Conservation (phyloP, 176 grass and related monocot species). For the Musa beccarii region DNA sequence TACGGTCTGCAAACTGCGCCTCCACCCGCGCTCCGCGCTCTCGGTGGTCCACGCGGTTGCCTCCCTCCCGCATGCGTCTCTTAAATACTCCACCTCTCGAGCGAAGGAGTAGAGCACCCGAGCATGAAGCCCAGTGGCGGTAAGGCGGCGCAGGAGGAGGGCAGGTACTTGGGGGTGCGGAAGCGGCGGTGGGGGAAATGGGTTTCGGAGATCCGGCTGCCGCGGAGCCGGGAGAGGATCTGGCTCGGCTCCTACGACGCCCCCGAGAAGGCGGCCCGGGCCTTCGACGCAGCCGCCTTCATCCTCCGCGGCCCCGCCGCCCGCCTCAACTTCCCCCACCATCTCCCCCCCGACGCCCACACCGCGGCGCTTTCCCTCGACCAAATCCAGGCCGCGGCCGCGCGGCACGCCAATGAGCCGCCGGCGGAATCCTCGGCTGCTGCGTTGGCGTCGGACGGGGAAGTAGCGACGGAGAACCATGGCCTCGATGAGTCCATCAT, state of each 20-base stretch:
- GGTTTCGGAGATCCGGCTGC: conserved; percentile 15
- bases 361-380: neutral
- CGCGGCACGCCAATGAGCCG: neutral
- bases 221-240: neutral
- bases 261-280: conserved; percentile 3
- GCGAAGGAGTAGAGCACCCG: no score
- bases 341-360: neutral
- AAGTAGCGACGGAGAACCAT: no score
- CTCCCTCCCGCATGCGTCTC: no score
- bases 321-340: conserved; percentile 7
- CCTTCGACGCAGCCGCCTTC: conserved; percentile 11
- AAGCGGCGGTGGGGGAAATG: conserved; percentile 8
- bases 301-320: neutral
- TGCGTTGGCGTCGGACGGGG: neutral
- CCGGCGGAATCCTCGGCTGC: neutral
- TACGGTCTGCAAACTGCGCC: no score
- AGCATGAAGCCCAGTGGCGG: neutral
- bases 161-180: neutral
- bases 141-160: neutral
- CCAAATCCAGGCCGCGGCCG: neutral
- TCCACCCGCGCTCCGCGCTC: no score
- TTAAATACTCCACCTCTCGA: no score
- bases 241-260: conserved; percentile 9
- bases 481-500: no score
- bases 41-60: no score